These are phyloP conservation scores for Bombardia bombarda DNA, from an alignment of 495 filamentous ascomycete species.

Conservation along the genomic window DNA sequence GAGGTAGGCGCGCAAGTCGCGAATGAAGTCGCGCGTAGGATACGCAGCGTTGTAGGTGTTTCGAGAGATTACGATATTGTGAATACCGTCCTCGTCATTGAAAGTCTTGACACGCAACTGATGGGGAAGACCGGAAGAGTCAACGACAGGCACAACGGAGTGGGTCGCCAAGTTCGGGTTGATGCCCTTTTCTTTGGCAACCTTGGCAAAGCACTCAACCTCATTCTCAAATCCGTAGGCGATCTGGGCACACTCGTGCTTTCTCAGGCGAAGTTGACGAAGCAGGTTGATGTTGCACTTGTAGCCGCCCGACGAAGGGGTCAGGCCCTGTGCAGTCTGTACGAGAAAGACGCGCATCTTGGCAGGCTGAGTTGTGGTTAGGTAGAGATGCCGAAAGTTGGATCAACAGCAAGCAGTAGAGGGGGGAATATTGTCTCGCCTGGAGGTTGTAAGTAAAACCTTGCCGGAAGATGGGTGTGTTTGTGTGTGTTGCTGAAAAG, in stretches of 20 bases:
- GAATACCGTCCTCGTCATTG: slow-evolving; percentile 14
- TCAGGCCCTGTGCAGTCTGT: slow-evolving; percentile 24
- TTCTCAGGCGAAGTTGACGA: slow-evolving; percentile 9
- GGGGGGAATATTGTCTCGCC: too few species aligned
- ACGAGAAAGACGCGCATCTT: slow-evolving; percentile 22
- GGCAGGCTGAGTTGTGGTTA: background rate
- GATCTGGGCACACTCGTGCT: slow-evolving; percentile 17
- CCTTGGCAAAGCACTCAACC: slow-evolving; percentile 6
- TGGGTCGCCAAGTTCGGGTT: slow-evolving; percentile 6
- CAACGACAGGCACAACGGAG: background rate
- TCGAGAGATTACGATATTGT: slow-evolving; percentile 16
- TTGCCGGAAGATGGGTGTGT: too few species aligned
- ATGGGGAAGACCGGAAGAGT: background rate
- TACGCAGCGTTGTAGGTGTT: slow-evolving; percentile 12
- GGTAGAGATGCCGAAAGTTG: too few species aligned
- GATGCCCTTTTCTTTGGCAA: slow-evolving; percentile 14
- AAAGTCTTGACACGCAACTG: slow-evolving; percentile 14
- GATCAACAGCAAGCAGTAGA: too few species aligned
- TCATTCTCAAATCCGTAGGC: slow-evolving; percentile 19
- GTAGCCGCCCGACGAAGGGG: slow-evolving; percentile 25
- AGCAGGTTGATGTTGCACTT: slow-evolving; percentile 23
- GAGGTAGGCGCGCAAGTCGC: slow-evolving; percentile 16
- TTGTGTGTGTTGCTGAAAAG: too few species aligned
- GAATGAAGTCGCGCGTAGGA: slow-evolving; percentile 15
- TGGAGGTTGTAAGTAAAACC: too few species aligned